Percentiles rank a stretch among this genome's conserved stretches.
These are phyloP conservation scores for Pisolithus thermaeus DNA, from an alignment of 1,284 basidiomycete genomes.

Conservation along the genomic window DNA sequence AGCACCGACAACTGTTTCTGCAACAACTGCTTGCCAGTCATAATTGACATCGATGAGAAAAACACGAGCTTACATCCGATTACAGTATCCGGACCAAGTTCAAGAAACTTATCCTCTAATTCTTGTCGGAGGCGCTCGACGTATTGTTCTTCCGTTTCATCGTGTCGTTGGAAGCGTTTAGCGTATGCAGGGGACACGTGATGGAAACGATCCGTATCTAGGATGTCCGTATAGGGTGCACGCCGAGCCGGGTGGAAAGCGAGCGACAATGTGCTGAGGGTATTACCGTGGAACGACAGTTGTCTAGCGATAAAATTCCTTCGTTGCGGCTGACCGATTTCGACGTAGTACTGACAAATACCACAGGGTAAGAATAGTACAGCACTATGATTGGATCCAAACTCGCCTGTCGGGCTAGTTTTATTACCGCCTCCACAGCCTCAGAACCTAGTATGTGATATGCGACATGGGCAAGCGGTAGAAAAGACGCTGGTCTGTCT, in stretches of 20 bases:
- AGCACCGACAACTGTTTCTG: constrained; percentile 80
- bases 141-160: constrained; percentile 74
- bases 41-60: constrained; percentile 3
- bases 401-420: constrained; percentile 67
- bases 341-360: constrained; percentile 54
- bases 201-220: constrained; percentile 63
- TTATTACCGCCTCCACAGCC: constrained; percentile 78
- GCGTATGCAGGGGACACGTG: constrained; percentile 85
- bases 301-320: constrained; percentile 76
- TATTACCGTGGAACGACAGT: constrained; percentile 83
- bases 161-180: constrained; percentile 61
- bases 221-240: constrained; percentile 57
- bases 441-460: constrained; percentile 58
- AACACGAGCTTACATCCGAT: constrained; percentile 55
- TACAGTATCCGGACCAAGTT: constrained; percentile 75
- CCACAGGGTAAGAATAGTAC: constrained; percentile 4
- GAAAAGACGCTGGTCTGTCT: background rate
- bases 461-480: constrained; percentile 2
- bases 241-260: constrained; percentile 62
- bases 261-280: constrained; percentile 62
- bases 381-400: background rate
- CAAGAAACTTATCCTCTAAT: constrained; percentile 77
- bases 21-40: constrained; percentile 53
- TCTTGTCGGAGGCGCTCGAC: constrained; percentile 70
- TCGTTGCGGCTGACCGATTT: constrained; percentile 62